These are phyloP conservation scores for Porpolomopsis calyptriformis DNA, from an alignment of 768 basidiomycete species.

Conservation along the genomic window DNA sequence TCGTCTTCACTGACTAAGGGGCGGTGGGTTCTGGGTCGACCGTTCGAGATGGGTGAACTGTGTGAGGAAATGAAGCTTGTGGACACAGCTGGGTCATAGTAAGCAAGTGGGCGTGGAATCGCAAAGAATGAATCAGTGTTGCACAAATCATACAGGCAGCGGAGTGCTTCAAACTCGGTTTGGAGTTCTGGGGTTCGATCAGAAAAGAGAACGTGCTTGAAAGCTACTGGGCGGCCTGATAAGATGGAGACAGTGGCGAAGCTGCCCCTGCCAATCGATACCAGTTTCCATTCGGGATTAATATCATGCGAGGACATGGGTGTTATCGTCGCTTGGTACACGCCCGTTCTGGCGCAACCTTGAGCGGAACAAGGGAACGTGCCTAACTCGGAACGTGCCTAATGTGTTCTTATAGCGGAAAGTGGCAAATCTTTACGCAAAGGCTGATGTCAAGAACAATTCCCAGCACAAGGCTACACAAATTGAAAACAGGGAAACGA, in stretches of 20 bases:
- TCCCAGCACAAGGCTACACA: too few relatives aligned
- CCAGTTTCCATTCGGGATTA: conserved; percentile 6
- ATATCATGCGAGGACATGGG: background rate
- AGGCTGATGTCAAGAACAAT: too few relatives aligned
- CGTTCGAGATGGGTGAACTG: background rate
- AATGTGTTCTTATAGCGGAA: too few relatives aligned
- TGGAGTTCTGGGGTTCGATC: conserved; percentile 4
- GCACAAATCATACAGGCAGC: conserved; percentile 10
- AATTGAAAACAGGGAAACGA: too few relatives aligned
- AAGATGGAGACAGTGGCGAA: conserved; percentile 12
- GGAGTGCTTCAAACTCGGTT: conserved; percentile 11
- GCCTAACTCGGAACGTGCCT: too few relatives aligned
- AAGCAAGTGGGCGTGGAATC: conserved; percentile 15
- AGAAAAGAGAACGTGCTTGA: conserved; percentile 9
- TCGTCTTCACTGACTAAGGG: conserved; percentile 1
- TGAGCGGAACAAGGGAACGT: too few relatives aligned
- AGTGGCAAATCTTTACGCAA: too few relatives aligned
- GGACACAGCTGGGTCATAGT: conserved; percentile 10
- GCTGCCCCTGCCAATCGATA: conserved; percentile 10
- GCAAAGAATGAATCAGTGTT: conserved; percentile 15
- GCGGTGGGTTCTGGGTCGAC: background rate
- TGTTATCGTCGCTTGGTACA: too few relatives aligned
- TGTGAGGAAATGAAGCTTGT: background rate
- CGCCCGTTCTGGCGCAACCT: too few relatives aligned
- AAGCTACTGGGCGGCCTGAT: conserved; percentile 10